These are phyloP conservation scores for Stachybotrys chlorohalonatus DNA, from an alignment of 2,329 filamentous ascomycete species.

Conservation along the genomic window DNA sequence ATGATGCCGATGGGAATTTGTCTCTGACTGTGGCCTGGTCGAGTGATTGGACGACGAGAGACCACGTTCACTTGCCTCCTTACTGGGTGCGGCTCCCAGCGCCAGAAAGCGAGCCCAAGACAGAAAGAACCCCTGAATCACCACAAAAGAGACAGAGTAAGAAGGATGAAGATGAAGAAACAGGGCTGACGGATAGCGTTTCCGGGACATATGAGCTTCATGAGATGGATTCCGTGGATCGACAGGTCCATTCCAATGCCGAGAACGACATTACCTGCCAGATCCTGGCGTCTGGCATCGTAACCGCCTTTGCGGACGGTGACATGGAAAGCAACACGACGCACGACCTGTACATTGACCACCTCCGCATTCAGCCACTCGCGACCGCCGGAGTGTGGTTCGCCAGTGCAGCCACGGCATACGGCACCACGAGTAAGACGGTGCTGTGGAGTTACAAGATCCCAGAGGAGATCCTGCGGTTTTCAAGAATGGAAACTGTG, in stretches of 20 bases:
- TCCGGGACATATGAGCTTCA: background rate
- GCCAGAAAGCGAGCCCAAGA: background rate
- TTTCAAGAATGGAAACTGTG: slow-evolving; percentile 42
- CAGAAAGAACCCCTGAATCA: background rate
- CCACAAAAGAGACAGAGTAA: background rate
- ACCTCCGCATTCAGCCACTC: slow-evolving; percentile 27
- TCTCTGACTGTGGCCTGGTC: slow-evolving; percentile 50
- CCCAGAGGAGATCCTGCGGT: slow-evolving; percentile 39
- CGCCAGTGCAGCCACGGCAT: slow-evolving; percentile 45
- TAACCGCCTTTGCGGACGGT: slow-evolving; percentile 33
- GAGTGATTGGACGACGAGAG: slow-evolving; percentile 42
- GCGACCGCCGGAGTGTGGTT: slow-evolving; percentile 44
- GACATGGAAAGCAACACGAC: slow-evolving; percentile 13
- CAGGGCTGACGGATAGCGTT: slow-evolving; percentile 1
- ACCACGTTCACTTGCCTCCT: slow-evolving; percentile 43
- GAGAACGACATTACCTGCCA: slow-evolving; percentile 34
- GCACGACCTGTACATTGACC: slow-evolving; percentile 36
- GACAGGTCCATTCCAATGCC: slow-evolving; percentile 16
- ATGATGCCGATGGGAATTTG: slow-evolving; percentile 52
- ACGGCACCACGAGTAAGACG: slow-evolving; percentile 43
- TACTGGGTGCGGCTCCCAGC: slow-evolving; percentile 48
- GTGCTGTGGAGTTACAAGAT: slow-evolving; percentile 54
- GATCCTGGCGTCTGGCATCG: slow-evolving; percentile 36
- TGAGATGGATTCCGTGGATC: slow-evolving; percentile 25
- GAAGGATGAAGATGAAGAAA: background rate